A percentile compares a stretch with the other conserved stretches of the same genome.
Conservation (phyloP, 768 basidiomycete species). For the Suillus occidentalis region DNA sequence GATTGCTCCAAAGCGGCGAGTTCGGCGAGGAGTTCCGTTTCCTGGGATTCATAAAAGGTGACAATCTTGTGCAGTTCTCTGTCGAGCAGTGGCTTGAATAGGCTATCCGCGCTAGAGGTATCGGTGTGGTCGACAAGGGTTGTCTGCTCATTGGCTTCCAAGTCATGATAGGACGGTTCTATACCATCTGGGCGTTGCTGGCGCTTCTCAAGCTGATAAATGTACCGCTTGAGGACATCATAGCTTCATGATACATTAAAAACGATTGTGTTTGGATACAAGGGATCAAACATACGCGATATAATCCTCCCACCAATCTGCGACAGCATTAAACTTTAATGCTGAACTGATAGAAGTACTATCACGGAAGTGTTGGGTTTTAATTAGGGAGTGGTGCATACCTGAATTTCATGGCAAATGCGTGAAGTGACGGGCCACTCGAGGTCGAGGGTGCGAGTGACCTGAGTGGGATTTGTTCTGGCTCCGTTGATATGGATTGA, state of each 20-base stretch:
- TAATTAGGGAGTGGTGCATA: slow-evolving; percentile 6
- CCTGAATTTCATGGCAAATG: slow-evolving; percentile 37
- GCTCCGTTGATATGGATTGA: too few species aligned
- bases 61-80: slow-evolving; percentile 80
- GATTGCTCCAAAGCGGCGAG: slow-evolving; percentile 57
- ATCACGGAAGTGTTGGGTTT: neutral
- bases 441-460: neutral
- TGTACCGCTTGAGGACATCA: slow-evolving; percentile 78
- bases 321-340: slow-evolving; percentile 87
- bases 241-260: slow-evolving; percentile 49
- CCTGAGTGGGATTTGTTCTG: too few species aligned
- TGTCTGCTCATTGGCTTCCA: slow-evolving; percentile 64
- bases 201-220: slow-evolving; percentile 84
- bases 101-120: slow-evolving; percentile 45
- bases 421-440: slow-evolving; percentile 2
- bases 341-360: slow-evolving; percentile 60
- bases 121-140: slow-evolving; percentile 48
- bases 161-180: slow-evolving; percentile 44
- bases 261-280: neutral
- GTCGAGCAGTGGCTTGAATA: slow-evolving; percentile 77
- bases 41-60: slow-evolving; percentile 76
- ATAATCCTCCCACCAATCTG: slow-evolving; percentile 93
- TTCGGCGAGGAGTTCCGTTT: slow-evolving; percentile 67
- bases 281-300: slow-evolving; percentile 61
- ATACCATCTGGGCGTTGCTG: slow-evolving; percentile 49